A percentile compares a stretch with the other conserved stretches of the same genome.
Evolutionary conservation across 2,329 filamentous ascomycete species (phyloP).

Genomic region (Fusarium redolens): DNA sequence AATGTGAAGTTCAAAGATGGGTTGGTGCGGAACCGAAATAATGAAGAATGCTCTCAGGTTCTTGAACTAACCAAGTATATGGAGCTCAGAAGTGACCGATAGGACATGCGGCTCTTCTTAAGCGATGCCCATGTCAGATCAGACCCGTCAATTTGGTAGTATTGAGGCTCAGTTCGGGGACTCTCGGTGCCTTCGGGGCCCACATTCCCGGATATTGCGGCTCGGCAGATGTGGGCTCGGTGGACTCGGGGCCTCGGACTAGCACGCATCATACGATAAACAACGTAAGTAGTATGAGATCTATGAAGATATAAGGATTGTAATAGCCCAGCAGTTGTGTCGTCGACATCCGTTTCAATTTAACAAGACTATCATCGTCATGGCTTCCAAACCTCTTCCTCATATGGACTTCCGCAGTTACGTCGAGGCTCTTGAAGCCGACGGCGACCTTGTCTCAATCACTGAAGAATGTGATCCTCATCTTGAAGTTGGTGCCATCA

Average conservation of each 20-base stretch:
- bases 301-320: neutral
- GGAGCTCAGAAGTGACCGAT: too few species aligned
- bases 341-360: neutral
- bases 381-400: conserved; percentile 23
- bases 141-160: neutral
- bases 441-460: conserved; percentile 59
- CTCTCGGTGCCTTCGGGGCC: conserved; percentile 1
- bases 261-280: neutral
- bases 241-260: conserved; percentile 6
- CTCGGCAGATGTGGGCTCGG: conserved; percentile 12
- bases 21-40: neutral
- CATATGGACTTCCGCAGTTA: conserved; percentile 43
- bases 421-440: conserved; percentile 37
- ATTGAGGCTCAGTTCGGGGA: neutral
- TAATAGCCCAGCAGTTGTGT: neutral
- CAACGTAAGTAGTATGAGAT: neutral
- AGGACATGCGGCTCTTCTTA: neutral
- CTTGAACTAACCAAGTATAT: neutral
- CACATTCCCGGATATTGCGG: neutral
- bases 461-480: conserved; percentile 56
- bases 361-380: neutral
- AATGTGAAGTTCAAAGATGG: neutral
- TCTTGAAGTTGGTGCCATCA: conserved; percentile 60
- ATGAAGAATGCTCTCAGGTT: neutral
- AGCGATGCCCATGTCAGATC: neutral